These are phyloP conservation scores for Clarkia xantiana DNA, from an alignment of 345 rosid species.

Conservation along the genomic window DNA sequence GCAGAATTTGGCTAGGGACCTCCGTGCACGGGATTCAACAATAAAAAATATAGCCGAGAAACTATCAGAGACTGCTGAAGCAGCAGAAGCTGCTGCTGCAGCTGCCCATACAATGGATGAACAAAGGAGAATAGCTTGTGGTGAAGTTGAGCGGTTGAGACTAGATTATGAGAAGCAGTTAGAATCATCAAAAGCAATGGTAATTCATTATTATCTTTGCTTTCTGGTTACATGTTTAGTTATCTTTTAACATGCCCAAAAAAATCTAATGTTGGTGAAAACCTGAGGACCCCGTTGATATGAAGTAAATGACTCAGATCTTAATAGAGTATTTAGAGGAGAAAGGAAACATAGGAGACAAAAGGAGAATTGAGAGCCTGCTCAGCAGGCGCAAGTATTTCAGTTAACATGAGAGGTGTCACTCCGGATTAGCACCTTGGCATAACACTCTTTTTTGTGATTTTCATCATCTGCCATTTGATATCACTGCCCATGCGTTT, in stretches of 20 bases:
- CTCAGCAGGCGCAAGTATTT: too few relatives aligned
- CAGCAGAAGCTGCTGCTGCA: conserved; percentile 94
- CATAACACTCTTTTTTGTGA: too few relatives aligned
- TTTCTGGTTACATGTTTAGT: neutral
- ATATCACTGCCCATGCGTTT: neutral
- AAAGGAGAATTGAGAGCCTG: too few relatives aligned
- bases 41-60: conserved; percentile 85
- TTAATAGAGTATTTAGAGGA: too few relatives aligned
- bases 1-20: conserved; percentile 68
- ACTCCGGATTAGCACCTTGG: too few relatives aligned
- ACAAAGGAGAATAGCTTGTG: conserved; percentile 64
- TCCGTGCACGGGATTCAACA: conserved; percentile 86
- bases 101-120: conserved; percentile 91
- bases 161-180: conserved; percentile 45
- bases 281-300: too few relatives aligned
- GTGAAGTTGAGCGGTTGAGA: conserved; percentile 59
- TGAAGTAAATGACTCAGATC: too few relatives aligned
- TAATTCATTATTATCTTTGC: conserved; percentile 11
- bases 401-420: neutral
- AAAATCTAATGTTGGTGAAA: neutral
- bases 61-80: conserved; percentile 91
- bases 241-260: neutral
- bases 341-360: too few relatives aligned
- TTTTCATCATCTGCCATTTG: neutral
- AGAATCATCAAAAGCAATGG: conserved; percentile 46